Base-by-base conservation (phyloP, 177 flowering plant genomes). In the Tripterygium wilfordii region DNA sequence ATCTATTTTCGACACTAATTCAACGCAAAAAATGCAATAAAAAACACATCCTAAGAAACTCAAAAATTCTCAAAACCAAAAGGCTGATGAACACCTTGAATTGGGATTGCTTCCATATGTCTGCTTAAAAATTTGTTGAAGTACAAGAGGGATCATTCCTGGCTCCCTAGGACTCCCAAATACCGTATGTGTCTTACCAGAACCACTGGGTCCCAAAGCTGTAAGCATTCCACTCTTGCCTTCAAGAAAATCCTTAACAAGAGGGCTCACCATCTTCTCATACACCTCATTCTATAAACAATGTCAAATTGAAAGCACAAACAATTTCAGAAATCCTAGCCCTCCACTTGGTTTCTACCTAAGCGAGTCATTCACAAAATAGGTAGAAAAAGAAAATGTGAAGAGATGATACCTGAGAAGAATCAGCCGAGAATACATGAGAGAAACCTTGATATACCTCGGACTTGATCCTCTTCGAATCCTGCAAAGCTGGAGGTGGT, bases 141-240 rank as follows among this genome's bases (percentile, higher is more conserved):
- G 82, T 5, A 81, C 67, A 17, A 73, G 82, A 19, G 95, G 75
- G 4, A 88, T 74, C 72, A 90, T 65, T 3, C 98, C 98, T 16
- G 92, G 98, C 17, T 81, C 75, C 63, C 80, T 71, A 0, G 64
- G 70, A 53, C 61, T 51, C 10, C 98, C 98, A 66, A 88, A 90
- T 13, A 91, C 72, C 0, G 98, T 88, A 42, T 91, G 85, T 1
- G 98, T 91, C 68, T 91, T 91, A n/a, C 98, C 98, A 0, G 98
- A 88, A 33, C 98, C 98, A 24, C 84, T 81, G 2, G 96, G 92
- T 4, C 98, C 98, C 63, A 91, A 25, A 0, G 96, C 96, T 35
- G 76, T 83, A 23, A 90, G 48, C 83, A 90, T 77, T 17, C 89
- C 79, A 35, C 84, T 88, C 61, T 65, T 85, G 4, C 96, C 96